A percentile compares a stretch with the other conserved stretches of the same genome.
phyloP scores from a whole-genome alignment of 2,329 filamentous ascomycete species.

The Blastomyces percursus region DNA sequence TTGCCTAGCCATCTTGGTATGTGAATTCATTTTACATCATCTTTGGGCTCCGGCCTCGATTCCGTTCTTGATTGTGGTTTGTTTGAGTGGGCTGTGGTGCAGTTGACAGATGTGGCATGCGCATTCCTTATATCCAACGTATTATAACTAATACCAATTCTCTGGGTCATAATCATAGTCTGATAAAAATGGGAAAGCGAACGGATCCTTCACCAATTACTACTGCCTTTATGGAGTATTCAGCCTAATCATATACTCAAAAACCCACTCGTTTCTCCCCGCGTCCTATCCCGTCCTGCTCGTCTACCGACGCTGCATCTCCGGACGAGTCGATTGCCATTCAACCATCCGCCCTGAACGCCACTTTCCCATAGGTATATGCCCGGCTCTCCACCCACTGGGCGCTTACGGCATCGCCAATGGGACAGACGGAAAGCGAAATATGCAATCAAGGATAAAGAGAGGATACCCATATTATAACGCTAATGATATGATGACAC shows the following conservation, averaged over 20 bases:
- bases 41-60: background rate
- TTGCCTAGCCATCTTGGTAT: constrained; percentile 74
- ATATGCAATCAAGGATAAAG: background rate
- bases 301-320: background rate
- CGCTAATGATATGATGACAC: background rate
- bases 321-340: background rate
- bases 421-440: background rate
- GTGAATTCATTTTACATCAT: constrained; percentile 2
- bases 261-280: background rate
- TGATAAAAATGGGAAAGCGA: background rate
- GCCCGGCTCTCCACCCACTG: background rate
- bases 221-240: background rate
- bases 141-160: background rate
- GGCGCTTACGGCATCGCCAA: background rate
- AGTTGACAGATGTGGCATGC: background rate
- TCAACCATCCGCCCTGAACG: background rate
- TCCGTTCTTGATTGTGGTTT: background rate
- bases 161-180: background rate
- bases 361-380: background rate
- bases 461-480: background rate
- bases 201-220: background rate
- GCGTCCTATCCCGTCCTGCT: background rate
- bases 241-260: background rate
- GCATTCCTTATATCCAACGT: background rate
- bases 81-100: background rate